Base-by-base conservation (phyloP, 208 protist genomes). In the Plasmodiophora brassicae region DNA sequence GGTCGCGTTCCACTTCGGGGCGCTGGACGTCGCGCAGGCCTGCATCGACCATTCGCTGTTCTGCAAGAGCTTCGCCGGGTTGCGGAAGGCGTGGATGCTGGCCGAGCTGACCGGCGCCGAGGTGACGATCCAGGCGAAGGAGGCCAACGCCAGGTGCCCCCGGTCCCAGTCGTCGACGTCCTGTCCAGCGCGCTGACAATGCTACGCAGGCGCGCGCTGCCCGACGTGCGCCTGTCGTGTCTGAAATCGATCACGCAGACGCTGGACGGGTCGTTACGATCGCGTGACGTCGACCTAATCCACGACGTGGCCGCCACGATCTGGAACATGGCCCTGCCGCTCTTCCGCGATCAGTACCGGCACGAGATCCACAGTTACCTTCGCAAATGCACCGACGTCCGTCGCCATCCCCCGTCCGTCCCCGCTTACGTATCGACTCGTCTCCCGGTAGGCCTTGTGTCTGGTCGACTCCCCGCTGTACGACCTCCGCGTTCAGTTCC, bases 31-130 rank as follows among this genome's bases (percentile, higher is more conserved):
- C 32, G 65, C 65, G 5, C 14, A 78, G 65, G 5, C 5, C 14
- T 78, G 65, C 65, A 32, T 32, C 14, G 5, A 8, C n/a, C 65
- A 32, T 14, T 78, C 65, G 14, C 65, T 36, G n/a, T 78, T 78
- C n/a, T 78, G 65, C 41, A 78, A 78, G n/a, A 78, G 65, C 65
- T 78, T 78, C 65, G 65, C 65, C 41, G 65, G 65, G 20, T 38
- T 32, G 14, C 5, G n/a, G 41, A 78, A 38, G 65, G 20, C 14
- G 5, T 78, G 65, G 65, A 78, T 78, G 5, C n/a, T 78, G n/a
- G 5, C 65, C 41, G 65, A 78, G 14, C 65, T 78, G 10, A 78
- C 65, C n/a, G n/a, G 5, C 41, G 65, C 65, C 20, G 65, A 78
- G 41, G 41, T 78, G 20, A 5, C 20, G 20, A 32, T 78, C 41